Evolutionary conservation across 179 eudicot species (phyloP).

Genomic region (Dionaea muscipula): DNA sequence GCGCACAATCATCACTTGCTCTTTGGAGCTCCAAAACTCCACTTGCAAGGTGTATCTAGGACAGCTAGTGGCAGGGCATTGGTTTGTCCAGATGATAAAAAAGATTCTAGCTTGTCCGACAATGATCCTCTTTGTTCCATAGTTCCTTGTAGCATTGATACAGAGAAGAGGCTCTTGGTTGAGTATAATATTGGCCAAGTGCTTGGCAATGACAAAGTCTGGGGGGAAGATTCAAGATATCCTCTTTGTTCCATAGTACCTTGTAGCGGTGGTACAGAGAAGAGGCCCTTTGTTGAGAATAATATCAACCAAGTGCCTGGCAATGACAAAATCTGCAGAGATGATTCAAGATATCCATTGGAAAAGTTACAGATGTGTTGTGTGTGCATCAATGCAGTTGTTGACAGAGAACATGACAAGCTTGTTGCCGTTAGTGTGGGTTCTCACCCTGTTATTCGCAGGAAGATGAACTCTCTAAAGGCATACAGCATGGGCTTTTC

Average conservation of each 20-base stretch:
- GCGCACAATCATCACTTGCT: conserved; percentile 30
- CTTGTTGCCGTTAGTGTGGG: conserved; percentile 15
- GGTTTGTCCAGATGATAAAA: conserved; percentile 30
- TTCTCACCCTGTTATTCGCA: conserved; percentile 21
- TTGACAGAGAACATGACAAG: conserved; percentile 16
- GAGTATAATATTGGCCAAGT: conserved; percentile 15
- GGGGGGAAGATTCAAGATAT: too few relatives aligned
- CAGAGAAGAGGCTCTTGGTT: conserved; percentile 21
- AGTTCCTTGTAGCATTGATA: conserved; percentile 77
- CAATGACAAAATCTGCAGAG: not conserved
- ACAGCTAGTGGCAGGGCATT: conserved; percentile 16
- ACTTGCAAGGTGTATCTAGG: conserved; percentile 23
- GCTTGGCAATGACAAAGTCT: conserved; percentile 10
- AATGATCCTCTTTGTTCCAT: conserved; percentile 80
- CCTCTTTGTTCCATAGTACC: conserved; percentile 94
- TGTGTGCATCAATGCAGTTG: conserved; percentile 14
- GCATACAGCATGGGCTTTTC: conserved; percentile 32
- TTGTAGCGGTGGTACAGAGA: conserved; percentile 55
- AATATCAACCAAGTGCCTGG: conserved; percentile 14
- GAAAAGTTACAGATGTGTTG: conserved; percentile 15
- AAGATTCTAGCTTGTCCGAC: conserved; percentile 33
- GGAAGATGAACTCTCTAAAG: conserved; percentile 39
- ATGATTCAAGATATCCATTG: conserved; percentile 10
- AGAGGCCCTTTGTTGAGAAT: conserved; percentile 15
- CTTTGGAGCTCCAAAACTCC: conserved; percentile 32